Evolutionary conservation across 108 stramenopile genomes (phyloP).

Genomic region (Nitzschia palea): DNA sequence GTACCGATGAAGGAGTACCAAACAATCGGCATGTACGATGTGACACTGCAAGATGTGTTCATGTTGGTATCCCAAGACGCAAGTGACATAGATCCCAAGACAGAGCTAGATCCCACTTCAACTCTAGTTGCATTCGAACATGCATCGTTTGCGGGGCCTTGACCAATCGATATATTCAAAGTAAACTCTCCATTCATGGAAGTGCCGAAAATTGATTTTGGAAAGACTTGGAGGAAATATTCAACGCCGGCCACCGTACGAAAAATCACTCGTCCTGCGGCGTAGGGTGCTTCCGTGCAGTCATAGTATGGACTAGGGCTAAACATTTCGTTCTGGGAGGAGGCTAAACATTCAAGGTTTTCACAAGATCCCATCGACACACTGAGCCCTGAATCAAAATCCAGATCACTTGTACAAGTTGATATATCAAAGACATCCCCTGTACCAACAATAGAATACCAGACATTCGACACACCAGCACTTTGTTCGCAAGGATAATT

Average conservation of each 20-base stretch:
- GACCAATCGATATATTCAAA: slow-evolving; percentile 2
- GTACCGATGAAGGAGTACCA: background rate
- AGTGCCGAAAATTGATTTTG: slow-evolving; percentile 1
- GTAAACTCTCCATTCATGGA: slow-evolving; percentile 5
- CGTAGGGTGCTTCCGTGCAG: no score
- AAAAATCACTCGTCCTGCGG: no score
- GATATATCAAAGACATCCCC: slow-evolving; percentile 14
- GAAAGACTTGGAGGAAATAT: no score
- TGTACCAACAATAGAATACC: slow-evolving; percentile 24
- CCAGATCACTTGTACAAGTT: slow-evolving; percentile 7
- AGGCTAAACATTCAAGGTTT: slow-evolving; percentile 15
- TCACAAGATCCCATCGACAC: slow-evolving; percentile 15
- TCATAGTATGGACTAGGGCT: no score
- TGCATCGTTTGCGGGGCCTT: slow-evolving; percentile 5
- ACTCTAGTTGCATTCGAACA: slow-evolving; percentile 3
- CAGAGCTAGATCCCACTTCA: background rate
- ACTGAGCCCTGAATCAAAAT: slow-evolving; percentile 18
- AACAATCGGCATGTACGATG: background rate
- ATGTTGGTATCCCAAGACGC: background rate
- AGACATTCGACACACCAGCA: slow-evolving; percentile 1
- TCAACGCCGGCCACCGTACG: no score
- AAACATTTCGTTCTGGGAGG: no score
- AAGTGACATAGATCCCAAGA: background rate
- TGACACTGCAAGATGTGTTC: background rate
- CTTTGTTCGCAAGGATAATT: background rate